Evolutionary conservation across 2,329 filamentous ascomycete species (phyloP).

Genomic region (Metarhizium album): DNA sequence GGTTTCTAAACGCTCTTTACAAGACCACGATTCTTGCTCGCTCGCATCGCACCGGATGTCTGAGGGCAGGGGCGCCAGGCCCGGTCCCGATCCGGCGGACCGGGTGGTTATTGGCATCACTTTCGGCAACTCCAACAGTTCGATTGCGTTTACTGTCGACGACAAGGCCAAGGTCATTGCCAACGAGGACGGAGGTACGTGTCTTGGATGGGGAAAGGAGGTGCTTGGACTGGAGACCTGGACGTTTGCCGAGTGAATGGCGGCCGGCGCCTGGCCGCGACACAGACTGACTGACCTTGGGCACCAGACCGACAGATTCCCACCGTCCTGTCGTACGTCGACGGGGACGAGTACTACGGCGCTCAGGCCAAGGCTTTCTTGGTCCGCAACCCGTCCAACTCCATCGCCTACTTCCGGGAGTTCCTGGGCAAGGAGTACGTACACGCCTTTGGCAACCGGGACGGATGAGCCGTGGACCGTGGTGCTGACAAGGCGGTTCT

Average conservation of each 20-base stretch:
- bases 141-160: slow-evolving; percentile 85
- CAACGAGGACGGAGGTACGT: slow-evolving; percentile 90
- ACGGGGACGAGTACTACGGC: slow-evolving; percentile 94
- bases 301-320: slow-evolving; percentile 85
- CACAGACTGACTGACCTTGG: not conserved
- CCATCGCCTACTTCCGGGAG: slow-evolving; percentile 90
- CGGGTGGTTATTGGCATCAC: slow-evolving; percentile 82
- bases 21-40: slow-evolving; percentile 3
- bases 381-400: slow-evolving; percentile 85
- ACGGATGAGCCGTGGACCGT: not conserved
- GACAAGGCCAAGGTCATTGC: slow-evolving; percentile 97
- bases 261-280: not conserved
- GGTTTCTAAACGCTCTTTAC: not conserved
- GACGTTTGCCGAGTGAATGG: not conserved
- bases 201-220: not conserved
- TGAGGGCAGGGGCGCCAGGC: slow-evolving; percentile 32
- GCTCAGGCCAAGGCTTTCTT: slow-evolving; percentile 91
- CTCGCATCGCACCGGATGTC: slow-evolving; percentile 26
- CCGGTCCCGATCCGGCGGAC: slow-evolving; percentile 42
- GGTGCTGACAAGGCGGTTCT: not conserved
- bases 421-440: slow-evolving; percentile 86
- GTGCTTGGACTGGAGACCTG: not conserved
- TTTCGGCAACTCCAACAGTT: slow-evolving; percentile 98
- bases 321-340: slow-evolving; percentile 84
- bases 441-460: not conserved